Base-by-base conservation (phyloP, 345 rosid genomes). In the Syzygium aromaticum region DNA sequence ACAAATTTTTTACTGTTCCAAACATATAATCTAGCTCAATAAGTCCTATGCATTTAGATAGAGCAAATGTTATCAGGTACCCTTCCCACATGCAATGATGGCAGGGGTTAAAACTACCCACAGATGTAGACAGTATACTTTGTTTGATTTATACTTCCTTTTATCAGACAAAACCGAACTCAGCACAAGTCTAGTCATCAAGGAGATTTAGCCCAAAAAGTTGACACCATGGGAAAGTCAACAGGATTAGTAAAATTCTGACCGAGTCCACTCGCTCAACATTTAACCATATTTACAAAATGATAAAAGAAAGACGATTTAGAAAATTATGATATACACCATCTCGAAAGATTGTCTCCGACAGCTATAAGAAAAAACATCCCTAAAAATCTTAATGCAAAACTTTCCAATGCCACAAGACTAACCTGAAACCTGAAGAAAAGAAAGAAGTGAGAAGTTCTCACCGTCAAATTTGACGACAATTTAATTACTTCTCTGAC, bases 401-500 rank as follows among this genome's bases (percentile, higher is more conserved):
- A 73, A 33, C 25, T 33, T 73, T 33, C 6, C 15, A 84, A 52
- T 6, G 43, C 17, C 51, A 54, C 86, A 52, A 53, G 64, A 84
- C 61, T 54, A 33, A 19, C 86, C 40, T 84, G 49, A 51, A 59
- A 63, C 67, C 33, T n/a, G 25, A 25, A 78, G 52, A 64, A 43
- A 28, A 53, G 52, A 73, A 23, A 67, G 52, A 78, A 56, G 67
- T 52, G 63, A 23, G 56, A 33, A 28, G 73, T 8, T 25, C 91
- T 92, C 91, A 98, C 99, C 87, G 59, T 86, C 73, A 89, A 80
- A 92, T 95, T 90, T 8, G 95, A 88, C 64, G 96, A 93, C 88
- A 85, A 91, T 85, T 84, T 95, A 87, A 98, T 93, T 49, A 98
- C 83, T 83, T 94, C 99, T 89, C 95, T 95, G 3, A 93, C 95